Conservation (phyloP, 169 alveolate species). For the Plasmodium chabaudi region DNA sequence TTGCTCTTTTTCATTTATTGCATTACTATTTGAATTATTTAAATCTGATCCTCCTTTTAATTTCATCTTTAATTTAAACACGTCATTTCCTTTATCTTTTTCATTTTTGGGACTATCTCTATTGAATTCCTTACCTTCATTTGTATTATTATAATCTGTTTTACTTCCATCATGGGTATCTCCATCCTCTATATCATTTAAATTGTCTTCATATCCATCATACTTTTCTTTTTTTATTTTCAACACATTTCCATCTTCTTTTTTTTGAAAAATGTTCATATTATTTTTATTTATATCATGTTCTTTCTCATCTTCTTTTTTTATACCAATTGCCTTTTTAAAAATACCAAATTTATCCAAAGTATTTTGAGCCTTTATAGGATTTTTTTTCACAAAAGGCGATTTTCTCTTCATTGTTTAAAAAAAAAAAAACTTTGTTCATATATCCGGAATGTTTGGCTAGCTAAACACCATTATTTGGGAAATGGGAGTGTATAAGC, state of each 20-base stretch:
- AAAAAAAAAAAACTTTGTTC: too few relatives aligned
- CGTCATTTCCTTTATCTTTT: neutral
- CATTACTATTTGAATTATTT: neutral
- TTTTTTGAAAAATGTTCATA: neutral
- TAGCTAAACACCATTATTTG: too few relatives aligned
- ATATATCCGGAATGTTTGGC: too few relatives aligned
- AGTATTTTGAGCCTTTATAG: slow-evolving; percentile 59
- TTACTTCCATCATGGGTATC: neutral
- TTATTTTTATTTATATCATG: neutral
- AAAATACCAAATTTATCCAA: slow-evolving; percentile 75
- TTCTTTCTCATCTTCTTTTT: slow-evolving; percentile 7
- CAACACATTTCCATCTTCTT: slow-evolving; percentile 8
- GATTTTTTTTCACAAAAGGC: slow-evolving; percentile 29
- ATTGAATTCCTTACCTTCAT: neutral
- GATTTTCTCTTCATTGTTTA: slow-evolving; percentile 73
- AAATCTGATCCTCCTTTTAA: neutral
- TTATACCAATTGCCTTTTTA: slow-evolving; percentile 40
- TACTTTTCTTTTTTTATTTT: slow-evolving; percentile 9
- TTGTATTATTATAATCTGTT: neutral
- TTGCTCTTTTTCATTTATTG: neutral
- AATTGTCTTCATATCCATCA: slow-evolving; percentile 13
- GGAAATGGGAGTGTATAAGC: too few relatives aligned
- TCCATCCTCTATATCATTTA: neutral
- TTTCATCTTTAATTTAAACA: neutral
- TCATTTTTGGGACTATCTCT: slow-evolving; percentile 8